Evolutionary conservation across 768 basidiomycete species (phyloP).

Genomic region (Tricholoma furcatifolium): DNA sequence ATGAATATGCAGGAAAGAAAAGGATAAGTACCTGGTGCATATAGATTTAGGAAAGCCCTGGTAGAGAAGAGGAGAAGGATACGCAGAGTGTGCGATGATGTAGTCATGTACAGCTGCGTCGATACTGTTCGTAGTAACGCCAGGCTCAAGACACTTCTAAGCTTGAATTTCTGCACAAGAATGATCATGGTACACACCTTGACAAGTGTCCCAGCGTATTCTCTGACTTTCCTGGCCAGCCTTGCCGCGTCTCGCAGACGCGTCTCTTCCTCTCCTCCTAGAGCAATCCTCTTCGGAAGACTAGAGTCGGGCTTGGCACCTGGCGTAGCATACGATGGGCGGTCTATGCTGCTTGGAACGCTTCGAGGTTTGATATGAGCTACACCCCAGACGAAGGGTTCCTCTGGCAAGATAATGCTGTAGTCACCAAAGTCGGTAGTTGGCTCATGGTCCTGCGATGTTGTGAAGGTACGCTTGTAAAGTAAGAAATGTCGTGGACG

Average conservation of each 20-base stretch:
- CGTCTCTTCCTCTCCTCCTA: conserved; percentile 54
- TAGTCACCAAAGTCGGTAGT: conserved; percentile 50
- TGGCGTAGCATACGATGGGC: conserved; percentile 53
- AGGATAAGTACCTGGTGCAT: conserved; percentile 54
- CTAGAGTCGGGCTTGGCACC: conserved; percentile 1
- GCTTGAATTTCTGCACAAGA: background rate
- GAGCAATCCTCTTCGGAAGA: conserved; percentile 34
- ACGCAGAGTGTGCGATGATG: conserved; percentile 67
- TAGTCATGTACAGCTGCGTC: conserved; percentile 73
- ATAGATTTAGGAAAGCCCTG: conserved; percentile 73
- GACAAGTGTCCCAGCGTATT: conserved; percentile 52
- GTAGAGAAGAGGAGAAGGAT: conserved; percentile 85
- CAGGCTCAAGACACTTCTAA: conserved; percentile 41
- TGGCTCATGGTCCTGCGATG: conserved; percentile 1
- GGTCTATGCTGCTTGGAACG: conserved; percentile 55
- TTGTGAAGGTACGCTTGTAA: background rate
- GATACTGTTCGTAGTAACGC: conserved; percentile 72
- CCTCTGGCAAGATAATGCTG: conserved; percentile 60
- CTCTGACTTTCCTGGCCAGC: conserved; percentile 56
- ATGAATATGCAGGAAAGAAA: conserved; percentile 15
- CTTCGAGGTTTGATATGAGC: conserved; percentile 54
- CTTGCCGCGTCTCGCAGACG: conserved; percentile 51
- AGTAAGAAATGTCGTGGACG: too few species aligned
- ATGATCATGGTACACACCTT: conserved; percentile 39
- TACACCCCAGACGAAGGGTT: conserved; percentile 64